Base-by-base conservation (phyloP, 192 early-diverging fungal species). In the Backusella sp. region DNA sequence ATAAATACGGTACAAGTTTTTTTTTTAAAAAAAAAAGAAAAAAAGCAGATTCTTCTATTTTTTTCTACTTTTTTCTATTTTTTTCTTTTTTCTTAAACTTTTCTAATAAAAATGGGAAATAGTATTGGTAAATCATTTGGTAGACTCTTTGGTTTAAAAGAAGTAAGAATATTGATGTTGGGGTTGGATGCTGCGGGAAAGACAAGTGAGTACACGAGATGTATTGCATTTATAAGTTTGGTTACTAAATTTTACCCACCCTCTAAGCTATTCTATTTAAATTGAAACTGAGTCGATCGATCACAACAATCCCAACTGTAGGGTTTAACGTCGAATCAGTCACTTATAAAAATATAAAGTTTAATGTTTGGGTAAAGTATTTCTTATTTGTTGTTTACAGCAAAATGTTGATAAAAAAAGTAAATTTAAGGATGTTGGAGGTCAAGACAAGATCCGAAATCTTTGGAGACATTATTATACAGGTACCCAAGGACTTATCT, bases 231-330 rank as follows among this genome's bases (percentile, higher is more conserved):
- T 44, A 9, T 41, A 9, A 41, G 11, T 1, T 41, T 11, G 39
- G 39, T 44, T 44, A 21, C n/a, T 56, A 35, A 41, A 4, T 74
- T 68, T 15, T 19, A 17, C 34, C 15, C 32, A 32, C 3, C 68
- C 32, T 56, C 19, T 56, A 56, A 90, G 89, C 98, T 74, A 99
- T 99, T 72, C 88, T 99, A 68, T 99, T 98, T 90, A 98, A 98
- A 87, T 90, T 99, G 56, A 98, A 99, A 87, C 87, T 99, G 28
- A 97, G 97, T 77, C 96, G 98, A 84, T 96, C 97, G 67, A 97
- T 99, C 56, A 99, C 98, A n/a, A 99, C 98, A 41, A 98, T 99
- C 74, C 98, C 98, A 26, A 99, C 97, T 71, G 97, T 99, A 71
- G 94, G 94, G 42, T 96, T 96, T 85, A 96, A 94, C 79, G 93